Conservation (phyloP, 2,329 filamentous ascomycete genomes). For the Fusarium sororula region DNA sequence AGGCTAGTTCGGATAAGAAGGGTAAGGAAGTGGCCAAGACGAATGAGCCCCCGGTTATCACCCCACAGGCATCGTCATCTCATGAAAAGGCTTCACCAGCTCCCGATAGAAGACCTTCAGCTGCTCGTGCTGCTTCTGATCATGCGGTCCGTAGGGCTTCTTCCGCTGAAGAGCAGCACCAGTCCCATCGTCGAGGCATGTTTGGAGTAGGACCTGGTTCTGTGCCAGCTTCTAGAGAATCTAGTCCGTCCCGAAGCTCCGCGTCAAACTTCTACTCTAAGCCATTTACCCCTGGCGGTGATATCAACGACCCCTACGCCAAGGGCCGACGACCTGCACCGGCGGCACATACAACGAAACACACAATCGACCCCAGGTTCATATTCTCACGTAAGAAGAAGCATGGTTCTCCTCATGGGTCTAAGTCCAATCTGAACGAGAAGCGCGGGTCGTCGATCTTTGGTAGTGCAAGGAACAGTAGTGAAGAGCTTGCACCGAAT, state of each 20-base stretch:
- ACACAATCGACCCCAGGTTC: conserved; percentile 79
- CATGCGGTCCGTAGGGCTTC: conserved; percentile 55
- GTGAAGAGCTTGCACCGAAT: conserved; percentile 46
- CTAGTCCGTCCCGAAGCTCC: conserved; percentile 70
- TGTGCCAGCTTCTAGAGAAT: conserved; percentile 67
- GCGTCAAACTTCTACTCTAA: conserved; percentile 74
- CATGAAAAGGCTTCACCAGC: conserved; percentile 60
- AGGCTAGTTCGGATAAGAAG: conserved; percentile 46
- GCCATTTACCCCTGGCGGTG: conserved; percentile 81
- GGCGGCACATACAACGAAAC: conserved; percentile 68
- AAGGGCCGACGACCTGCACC: conserved; percentile 80
- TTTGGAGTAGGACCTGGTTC: conserved; percentile 64
- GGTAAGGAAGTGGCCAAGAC: conserved; percentile 51
- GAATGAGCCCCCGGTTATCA: conserved; percentile 62
- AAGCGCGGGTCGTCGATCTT: conserved; percentile 61
- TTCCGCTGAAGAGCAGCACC: conserved; percentile 50
- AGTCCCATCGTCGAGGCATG: conserved; percentile 62
- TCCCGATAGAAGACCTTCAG: conserved; percentile 51
- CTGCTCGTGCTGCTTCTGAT: conserved; percentile 55
- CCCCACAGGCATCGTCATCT: conserved; percentile 71
- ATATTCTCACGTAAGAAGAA: conserved; percentile 83
- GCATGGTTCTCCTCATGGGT: conserved; percentile 64
- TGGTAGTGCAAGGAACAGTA: conserved; percentile 46
- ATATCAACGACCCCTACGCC: conserved; percentile 87
- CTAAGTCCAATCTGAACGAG: conserved; percentile 62